Percentiles rank a stretch among this genome's conserved stretches.
These are phyloP conservation scores for Colletotrichum chlorophyti DNA, from an alignment of 2,329 filamentous ascomycete genomes.

Conservation along the genomic window DNA sequence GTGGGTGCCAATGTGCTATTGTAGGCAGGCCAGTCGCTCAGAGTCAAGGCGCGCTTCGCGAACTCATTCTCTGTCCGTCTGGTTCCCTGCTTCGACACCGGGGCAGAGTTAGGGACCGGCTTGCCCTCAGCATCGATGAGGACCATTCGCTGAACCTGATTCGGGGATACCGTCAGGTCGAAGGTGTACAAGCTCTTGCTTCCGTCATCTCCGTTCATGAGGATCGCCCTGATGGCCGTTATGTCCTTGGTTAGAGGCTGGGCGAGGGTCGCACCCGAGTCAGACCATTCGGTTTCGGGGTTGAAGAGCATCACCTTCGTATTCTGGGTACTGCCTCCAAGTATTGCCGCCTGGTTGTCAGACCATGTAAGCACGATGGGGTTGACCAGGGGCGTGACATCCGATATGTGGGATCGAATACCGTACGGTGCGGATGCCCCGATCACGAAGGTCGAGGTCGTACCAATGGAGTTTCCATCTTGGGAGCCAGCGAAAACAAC, in stretches of 20 bases:
- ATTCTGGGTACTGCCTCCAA: slow-evolving; percentile 75
- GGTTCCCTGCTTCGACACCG: slow-evolving; percentile 39
- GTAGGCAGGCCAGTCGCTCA: slow-evolving; percentile 77
- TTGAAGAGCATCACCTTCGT: slow-evolving; percentile 77
- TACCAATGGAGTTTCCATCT: slow-evolving; percentile 62
- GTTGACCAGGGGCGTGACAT: slow-evolving; percentile 66
- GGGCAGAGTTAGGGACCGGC: slow-evolving; percentile 53
- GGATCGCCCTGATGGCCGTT: slow-evolving; percentile 61
- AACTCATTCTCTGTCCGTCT: neutral
- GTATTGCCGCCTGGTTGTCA: slow-evolving; percentile 71
- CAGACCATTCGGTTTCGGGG: slow-evolving; percentile 66
- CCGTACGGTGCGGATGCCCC: slow-evolving; percentile 68
- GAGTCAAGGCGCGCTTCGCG: slow-evolving; percentile 55
- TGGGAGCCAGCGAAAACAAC: slow-evolving; percentile 82
- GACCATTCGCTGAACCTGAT: slow-evolving; percentile 74
- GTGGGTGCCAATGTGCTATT: slow-evolving; percentile 76
- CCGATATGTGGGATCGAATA: slow-evolving; percentile 64
- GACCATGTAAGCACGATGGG: slow-evolving; percentile 82
- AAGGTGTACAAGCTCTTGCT: slow-evolving; percentile 83
- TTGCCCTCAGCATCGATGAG: slow-evolving; percentile 68
- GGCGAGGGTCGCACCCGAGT: slow-evolving; percentile 70
- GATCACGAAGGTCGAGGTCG: slow-evolving; percentile 79
- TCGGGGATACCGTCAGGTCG: slow-evolving; percentile 76
- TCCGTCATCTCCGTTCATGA: slow-evolving; percentile 76
- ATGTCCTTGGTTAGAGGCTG: slow-evolving; percentile 65